These are phyloP conservation scores for Diaporthe australafricana DNA, from an alignment of 2,329 filamentous ascomycete species.

Conservation along the genomic window DNA sequence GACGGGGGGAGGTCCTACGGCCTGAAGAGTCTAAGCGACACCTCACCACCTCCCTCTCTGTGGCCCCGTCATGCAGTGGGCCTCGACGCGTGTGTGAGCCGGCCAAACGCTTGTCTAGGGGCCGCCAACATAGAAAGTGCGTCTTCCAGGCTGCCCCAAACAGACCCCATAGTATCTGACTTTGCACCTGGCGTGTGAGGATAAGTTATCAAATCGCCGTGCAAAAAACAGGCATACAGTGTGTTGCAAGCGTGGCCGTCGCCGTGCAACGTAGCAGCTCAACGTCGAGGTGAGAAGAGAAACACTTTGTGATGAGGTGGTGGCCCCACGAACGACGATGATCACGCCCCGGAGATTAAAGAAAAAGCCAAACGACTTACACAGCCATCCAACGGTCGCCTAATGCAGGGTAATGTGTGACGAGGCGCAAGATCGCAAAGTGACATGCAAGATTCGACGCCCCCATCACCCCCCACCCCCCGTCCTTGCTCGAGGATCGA, in stretches of 20 bases:
- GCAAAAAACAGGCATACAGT: neutral
- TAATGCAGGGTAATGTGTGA: slow-evolving; percentile 28
- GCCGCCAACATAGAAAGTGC: neutral
- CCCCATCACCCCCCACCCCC: neutral
- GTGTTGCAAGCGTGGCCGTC: neutral
- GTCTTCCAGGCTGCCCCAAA: too few relatives aligned
- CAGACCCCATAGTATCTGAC: too few relatives aligned
- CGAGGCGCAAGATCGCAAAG: slow-evolving; percentile 7
- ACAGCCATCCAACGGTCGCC: slow-evolving; percentile 18
- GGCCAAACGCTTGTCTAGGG: neutral
- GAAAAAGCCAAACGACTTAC: neutral
- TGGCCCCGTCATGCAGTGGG: slow-evolving; percentile 5
- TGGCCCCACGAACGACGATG: too few relatives aligned
- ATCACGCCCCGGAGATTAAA: slow-evolving; percentile 28
- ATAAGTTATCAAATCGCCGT: neutral
- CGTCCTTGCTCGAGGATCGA: slow-evolving; percentile 6
- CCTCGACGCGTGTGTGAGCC: slow-evolving; percentile 21
- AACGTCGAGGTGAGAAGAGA: neutral
- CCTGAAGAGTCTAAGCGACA: slow-evolving; percentile 27
- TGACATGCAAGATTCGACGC: slow-evolving; percentile 24
- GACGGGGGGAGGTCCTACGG: slow-evolving; percentile 29
- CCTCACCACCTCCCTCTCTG: neutral
- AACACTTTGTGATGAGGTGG: too few relatives aligned
- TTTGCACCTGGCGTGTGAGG: neutral
- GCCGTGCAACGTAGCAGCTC: slow-evolving; percentile 22